Evolutionary conservation across 768 basidiomycete species (phyloP).

Genomic region (Paxillus rubicundulus): DNA sequence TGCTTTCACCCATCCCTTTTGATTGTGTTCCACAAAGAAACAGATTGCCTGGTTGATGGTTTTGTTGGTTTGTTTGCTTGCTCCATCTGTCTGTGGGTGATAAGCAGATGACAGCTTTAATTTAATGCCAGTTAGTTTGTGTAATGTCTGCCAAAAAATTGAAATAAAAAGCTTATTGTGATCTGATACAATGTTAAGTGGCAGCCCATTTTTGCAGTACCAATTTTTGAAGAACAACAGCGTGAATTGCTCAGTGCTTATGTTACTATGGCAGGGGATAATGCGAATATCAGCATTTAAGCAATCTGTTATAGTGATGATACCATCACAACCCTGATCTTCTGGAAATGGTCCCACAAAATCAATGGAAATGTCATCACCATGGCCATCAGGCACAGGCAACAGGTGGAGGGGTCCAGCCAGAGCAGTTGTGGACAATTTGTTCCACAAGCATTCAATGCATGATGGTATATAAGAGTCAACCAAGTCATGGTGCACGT

Average conservation of each 20-base stretch:
- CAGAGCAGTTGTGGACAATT: conserved; percentile 12
- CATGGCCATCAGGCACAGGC: conserved; percentile 15
- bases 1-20: conserved; percentile 2
- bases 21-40: conserved; percentile 22
- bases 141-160: conserved; percentile 29
- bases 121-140: conserved; percentile 22
- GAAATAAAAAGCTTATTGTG: conserved; percentile 34
- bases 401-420: conserved; percentile 18
- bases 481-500: conserved; percentile 13
- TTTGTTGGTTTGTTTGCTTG: conserved; percentile 34
- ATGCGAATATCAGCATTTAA: conserved; percentile 21
- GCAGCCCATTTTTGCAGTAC: conserved; percentile 36
- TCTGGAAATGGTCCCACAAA: conserved; percentile 35
- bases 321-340: conserved; percentile 28
- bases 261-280: conserved; percentile 4
- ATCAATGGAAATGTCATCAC: conserved; percentile 25
- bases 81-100: conserved; percentile 39
- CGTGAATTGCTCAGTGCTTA: conserved; percentile 19
- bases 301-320: conserved; percentile 25
- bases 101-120: conserved; percentile 34
- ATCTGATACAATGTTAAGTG: conserved; percentile 29
- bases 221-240: too few relatives aligned
- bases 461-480: conserved; percentile 11
- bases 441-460: conserved; percentile 27
- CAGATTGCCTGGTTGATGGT: conserved; percentile 28